phyloP scores from a whole-genome alignment of 2,329 filamentous ascomycete genomes.

The Pseudocercospora vitis region DNA sequence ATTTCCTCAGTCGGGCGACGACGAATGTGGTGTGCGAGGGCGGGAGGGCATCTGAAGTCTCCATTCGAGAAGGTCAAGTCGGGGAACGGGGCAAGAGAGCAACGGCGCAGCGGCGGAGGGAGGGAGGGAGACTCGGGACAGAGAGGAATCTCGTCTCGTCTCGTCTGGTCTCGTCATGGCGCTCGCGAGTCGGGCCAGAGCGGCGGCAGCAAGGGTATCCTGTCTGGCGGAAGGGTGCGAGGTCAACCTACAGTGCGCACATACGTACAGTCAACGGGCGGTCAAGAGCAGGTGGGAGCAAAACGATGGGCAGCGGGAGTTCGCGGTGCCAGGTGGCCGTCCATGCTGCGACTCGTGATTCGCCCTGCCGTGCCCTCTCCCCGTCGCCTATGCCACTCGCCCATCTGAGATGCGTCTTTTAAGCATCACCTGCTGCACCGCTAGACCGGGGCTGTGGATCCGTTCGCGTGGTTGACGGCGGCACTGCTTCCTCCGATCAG shows the following conservation, averaged over 20 bases:
- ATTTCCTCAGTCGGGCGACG: neutral
- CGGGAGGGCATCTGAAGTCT: neutral
- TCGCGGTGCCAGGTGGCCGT: neutral
- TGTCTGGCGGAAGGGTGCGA: constrained; percentile 5
- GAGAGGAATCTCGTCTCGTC: neutral
- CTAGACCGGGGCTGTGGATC: neutral
- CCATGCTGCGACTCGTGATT: neutral
- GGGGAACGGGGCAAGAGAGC: constrained; percentile 3
- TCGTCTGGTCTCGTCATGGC: too few relatives aligned
- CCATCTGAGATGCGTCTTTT: neutral
- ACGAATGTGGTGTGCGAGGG: neutral
- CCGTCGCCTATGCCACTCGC: neutral
- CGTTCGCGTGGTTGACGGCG: constrained; percentile 4
- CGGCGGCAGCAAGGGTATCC: neutral
- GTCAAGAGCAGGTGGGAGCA: neutral
- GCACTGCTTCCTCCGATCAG: neutral
- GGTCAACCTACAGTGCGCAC: neutral
- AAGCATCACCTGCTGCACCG: neutral
- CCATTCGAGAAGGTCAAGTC: neutral
- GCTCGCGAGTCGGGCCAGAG: constrained; percentile 1
- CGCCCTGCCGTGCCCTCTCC: neutral
- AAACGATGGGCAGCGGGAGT: neutral
- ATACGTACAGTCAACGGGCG: too few relatives aligned
- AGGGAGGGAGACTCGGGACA: too few relatives aligned
- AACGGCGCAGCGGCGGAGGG: neutral